Evolutionary conservation across 2,329 filamentous ascomycete genomes (phyloP).

Genomic region (Byssochlamys sp.): DNA sequence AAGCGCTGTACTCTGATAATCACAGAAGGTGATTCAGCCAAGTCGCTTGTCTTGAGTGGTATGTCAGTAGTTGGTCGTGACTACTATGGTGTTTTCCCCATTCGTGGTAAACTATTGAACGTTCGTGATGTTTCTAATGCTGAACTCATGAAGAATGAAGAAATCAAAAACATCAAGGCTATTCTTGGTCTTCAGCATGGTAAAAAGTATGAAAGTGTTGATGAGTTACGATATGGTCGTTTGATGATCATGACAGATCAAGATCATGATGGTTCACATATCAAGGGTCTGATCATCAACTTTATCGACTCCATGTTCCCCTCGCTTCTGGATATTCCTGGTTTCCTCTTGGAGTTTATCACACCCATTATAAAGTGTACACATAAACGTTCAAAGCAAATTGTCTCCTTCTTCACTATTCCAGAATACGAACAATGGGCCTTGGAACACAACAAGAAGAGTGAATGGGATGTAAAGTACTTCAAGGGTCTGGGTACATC

Average conservation of each 20-base stretch:
- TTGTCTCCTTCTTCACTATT: slow-evolving; percentile 86
- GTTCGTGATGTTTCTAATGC: slow-evolving; percentile 92
- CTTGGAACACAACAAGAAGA: slow-evolving; percentile 58
- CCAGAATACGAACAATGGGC: slow-evolving; percentile 94
- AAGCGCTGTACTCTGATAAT: slow-evolving; percentile 88
- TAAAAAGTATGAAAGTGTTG: slow-evolving; percentile 82
- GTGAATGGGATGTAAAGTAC: slow-evolving; percentile 93
- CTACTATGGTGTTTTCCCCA: slow-evolving; percentile 88
- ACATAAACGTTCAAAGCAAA: slow-evolving; percentile 68
- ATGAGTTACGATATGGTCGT: slow-evolving; percentile 84
- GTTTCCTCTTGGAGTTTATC: slow-evolving; percentile 94
- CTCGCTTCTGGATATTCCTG: slow-evolving; percentile 76
- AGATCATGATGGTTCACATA: slow-evolving; percentile 97
- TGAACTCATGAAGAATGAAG: slow-evolving; percentile 89
- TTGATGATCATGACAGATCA: slow-evolving; percentile 99
- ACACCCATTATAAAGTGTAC: slow-evolving; percentile 96
- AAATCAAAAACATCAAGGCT: slow-evolving; percentile 99
- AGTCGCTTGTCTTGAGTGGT: slow-evolving; percentile 82
- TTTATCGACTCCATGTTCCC: slow-evolving; percentile 94
- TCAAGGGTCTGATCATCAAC: slow-evolving; percentile 97
- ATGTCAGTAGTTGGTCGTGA: slow-evolving; percentile 88
- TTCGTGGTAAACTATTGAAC: slow-evolving; percentile 93
- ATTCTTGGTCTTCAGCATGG: slow-evolving; percentile 97
- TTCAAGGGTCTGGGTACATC: slow-evolving; percentile 98
- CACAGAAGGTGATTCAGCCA: slow-evolving; percentile 99